Evolutionary conservation across 148 eudicot genomes (phyloP).

Genomic region (Rhododendron ovatum): DNA sequence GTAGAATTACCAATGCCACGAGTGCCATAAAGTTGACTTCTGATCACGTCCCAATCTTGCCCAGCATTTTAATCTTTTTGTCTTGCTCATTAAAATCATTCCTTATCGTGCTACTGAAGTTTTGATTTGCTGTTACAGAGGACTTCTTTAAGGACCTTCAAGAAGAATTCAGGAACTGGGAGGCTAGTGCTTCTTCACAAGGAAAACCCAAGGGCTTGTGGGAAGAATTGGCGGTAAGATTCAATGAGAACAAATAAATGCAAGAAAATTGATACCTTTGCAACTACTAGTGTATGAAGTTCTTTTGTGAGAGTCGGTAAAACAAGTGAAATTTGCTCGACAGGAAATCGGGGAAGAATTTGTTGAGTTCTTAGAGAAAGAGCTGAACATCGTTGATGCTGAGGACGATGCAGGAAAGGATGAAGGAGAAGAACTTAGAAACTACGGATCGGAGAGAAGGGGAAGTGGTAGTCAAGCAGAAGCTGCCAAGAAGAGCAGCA

Average conservation of each 20-base stretch:
- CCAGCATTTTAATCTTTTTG: background rate
- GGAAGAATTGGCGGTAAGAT: constrained; percentile 88
- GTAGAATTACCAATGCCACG: constrained; percentile 50
- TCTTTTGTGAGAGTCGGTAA: background rate
- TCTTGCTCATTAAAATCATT: constrained; percentile 8
- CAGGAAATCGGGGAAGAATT: constrained; percentile 99
- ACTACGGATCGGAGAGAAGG: constrained; percentile 22
- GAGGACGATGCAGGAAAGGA: constrained; percentile 28
- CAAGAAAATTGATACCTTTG: background rate
- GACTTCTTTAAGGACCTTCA: constrained; percentile 92
- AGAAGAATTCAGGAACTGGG: constrained; percentile 88
- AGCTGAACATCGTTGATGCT: constrained; percentile 59
- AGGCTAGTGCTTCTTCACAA: constrained; percentile 70
- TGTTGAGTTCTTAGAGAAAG: constrained; percentile 95
- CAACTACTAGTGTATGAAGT: background rate
- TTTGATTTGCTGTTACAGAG: constrained; percentile 40
- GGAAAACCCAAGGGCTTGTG: constrained; percentile 95
- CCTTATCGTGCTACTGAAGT: constrained; percentile 25
- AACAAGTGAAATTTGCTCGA: background rate
- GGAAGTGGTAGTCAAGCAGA: constrained; percentile 22
- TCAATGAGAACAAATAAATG: background rate
- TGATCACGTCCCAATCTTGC: constrained; percentile 8
- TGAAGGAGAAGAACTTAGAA: constrained; percentile 17
- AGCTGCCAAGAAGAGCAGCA: constrained; percentile 30
- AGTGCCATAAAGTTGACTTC: constrained; percentile 23